phyloP scores from a whole-genome alignment of 1,284 basidiomycete species.

The Bondarzewia mesenterica region DNA sequence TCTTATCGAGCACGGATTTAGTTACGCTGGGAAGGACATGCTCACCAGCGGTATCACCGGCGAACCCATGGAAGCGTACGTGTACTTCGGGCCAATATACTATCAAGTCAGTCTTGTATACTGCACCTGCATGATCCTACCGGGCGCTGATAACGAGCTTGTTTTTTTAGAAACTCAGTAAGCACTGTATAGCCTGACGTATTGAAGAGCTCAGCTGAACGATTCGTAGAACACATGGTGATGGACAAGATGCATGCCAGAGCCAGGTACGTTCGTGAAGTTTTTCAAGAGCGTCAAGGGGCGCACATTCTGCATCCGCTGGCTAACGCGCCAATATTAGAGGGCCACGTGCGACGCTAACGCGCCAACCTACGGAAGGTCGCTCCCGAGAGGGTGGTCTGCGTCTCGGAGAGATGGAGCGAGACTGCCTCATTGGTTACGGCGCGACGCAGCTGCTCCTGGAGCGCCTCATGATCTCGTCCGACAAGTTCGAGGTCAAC shows the following conservation, averaged over 20 bases:
- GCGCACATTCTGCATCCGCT: not conserved
- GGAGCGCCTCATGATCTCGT: constrained; percentile 97
- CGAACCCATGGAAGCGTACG: constrained; percentile 92
- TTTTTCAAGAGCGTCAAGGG: not conserved
- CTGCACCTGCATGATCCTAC: not conserved
- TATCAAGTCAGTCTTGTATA: constrained; percentile 66
- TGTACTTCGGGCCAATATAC: constrained; percentile 98
- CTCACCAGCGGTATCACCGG: constrained; percentile 97
- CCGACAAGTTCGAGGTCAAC: constrained; percentile 95
- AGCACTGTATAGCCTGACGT: constrained; percentile 20
- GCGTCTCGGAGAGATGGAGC: constrained; percentile 98
- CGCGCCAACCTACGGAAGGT: constrained; percentile 97
- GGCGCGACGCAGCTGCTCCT: constrained; percentile 94
- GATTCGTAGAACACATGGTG: constrained; percentile 81
- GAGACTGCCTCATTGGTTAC: constrained; percentile 93
- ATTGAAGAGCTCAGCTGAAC: constrained; percentile 1
- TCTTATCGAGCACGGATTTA: constrained; percentile 92
- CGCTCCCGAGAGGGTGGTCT: constrained; percentile 95
- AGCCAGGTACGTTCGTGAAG: constrained; percentile 54
- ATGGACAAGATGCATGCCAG: constrained; percentile 99
- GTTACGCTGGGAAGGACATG: constrained; percentile 97
- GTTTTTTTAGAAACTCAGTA: constrained; percentile 65
- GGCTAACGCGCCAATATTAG: constrained; percentile 29
- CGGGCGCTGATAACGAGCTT: not conserved
- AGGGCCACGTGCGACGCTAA: constrained; percentile 93